phyloP scores from a whole-genome alignment of 139 green algal genomes.

The Parachlorella kessleri region DNA sequence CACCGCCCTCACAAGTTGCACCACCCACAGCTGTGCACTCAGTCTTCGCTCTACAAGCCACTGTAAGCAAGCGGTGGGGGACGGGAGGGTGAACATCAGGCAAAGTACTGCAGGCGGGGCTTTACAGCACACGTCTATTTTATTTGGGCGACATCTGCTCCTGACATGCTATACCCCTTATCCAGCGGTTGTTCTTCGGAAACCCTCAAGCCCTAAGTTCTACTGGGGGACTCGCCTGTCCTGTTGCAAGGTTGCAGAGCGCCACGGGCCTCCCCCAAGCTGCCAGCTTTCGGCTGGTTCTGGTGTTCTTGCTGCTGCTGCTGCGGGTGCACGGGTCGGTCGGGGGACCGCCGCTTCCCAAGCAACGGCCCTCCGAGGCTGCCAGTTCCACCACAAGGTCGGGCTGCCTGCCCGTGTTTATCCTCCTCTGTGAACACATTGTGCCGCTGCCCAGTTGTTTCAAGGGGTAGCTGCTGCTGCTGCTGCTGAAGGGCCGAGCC shows the following conservation, averaged over 20 bases:
- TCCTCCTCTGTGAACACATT: too few relatives aligned
- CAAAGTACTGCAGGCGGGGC: neutral
- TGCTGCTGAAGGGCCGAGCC: neutral
- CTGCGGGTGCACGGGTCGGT: neutral
- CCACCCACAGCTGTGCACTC: neutral
- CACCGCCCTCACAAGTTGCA: neutral
- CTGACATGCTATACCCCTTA: neutral
- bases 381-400: too few relatives aligned
- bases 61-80: neutral
- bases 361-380: too few relatives aligned
- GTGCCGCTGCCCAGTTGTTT: too few relatives aligned
- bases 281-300: neutral
- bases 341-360: too few relatives aligned
- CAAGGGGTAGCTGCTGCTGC: too few relatives aligned
- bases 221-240: conserved; percentile 3
- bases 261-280: too few relatives aligned
- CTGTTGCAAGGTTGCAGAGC: too few relatives aligned
- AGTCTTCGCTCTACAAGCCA: neutral
- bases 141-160: neutral
- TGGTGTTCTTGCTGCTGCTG: conserved; percentile 7
- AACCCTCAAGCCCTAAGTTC: neutral
- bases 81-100: neutral
- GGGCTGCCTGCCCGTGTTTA: too few relatives aligned
- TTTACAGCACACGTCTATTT: neutral
- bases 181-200: too few relatives aligned